phyloP scores from a whole-genome alignment of 2,329 filamentous ascomycete species.

The Arthrobotrys sinensis region DNA sequence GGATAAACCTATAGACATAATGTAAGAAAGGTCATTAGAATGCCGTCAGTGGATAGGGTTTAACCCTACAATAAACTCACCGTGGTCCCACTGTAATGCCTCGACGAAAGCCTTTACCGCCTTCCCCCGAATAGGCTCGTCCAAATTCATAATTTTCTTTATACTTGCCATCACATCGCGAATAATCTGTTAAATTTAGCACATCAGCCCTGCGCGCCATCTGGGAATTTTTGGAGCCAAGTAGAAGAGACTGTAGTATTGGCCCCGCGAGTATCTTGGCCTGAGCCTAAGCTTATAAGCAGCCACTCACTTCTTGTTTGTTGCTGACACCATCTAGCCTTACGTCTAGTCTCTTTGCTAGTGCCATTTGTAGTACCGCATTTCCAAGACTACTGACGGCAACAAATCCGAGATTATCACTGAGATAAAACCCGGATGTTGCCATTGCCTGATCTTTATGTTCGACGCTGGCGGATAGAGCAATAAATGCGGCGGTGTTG shows the following conservation, averaged over 20 bases:
- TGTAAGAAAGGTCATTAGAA: not conserved
- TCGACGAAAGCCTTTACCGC: conserved; percentile 53
- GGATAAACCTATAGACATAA: conserved; percentile 33
- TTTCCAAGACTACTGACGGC: conserved; percentile 46
- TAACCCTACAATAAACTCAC: conserved; percentile 9
- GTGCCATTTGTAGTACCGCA: conserved; percentile 48
- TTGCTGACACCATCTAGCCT: conserved; percentile 26
- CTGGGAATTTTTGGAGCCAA: too few relatives aligned
- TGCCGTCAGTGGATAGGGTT: not conserved
- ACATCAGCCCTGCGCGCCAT: not conserved
- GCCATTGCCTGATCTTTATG: conserved; percentile 51
- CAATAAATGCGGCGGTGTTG: conserved; percentile 51
- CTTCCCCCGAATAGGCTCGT: conserved; percentile 19
- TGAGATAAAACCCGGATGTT: conserved; percentile 55
- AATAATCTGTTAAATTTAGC: conserved; percentile 30
- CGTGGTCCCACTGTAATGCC: conserved; percentile 55
- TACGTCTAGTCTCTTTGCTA: conserved; percentile 26
- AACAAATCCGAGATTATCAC: conserved; percentile 55
- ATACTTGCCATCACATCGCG: conserved; percentile 50
- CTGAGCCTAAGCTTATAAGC: not conserved
- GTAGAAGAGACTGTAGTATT: too few relatives aligned
- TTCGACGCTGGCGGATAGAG: conserved; percentile 48
- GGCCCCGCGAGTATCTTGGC: too few relatives aligned
- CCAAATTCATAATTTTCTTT: conserved; percentile 36
- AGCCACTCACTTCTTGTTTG: conserved; percentile 31